Base-by-base conservation (phyloP, 129 eudicot genomes). In the Helichrysum umbraculigerum region DNA sequence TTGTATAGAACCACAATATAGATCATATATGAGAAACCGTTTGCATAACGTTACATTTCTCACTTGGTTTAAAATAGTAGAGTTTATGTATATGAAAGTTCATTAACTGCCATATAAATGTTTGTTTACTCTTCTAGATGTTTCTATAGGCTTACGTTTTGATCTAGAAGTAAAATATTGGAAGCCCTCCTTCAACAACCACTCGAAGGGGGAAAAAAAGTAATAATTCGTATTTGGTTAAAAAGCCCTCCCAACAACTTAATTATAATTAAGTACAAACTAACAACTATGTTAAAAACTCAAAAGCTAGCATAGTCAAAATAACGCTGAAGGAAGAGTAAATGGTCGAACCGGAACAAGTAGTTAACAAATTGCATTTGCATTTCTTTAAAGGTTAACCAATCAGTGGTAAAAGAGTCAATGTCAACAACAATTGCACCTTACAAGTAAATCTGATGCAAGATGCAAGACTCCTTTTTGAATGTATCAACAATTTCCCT, bases 371-470 rank as follows among this genome's bases (percentile, higher is more conserved):
- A 78, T 78, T 78, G 77, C 51, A 61, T 61, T 57, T 78, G 34
- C 72, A 78, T 47, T 71, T 70, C 66, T 78, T 63, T 62, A 71
- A 62, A 42, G 56, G 11, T 54, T 14, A 42, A 69, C 37, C 77
- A 71, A 59, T 35, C 25, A 59, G 62, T 70, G 50, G 54, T 8
- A 42, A 11, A 78, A 32, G 47, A 62, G 77, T 78, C 32, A 44
- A 76, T 32, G 77, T 42, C 22, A 56, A 72, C 68, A 73, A 80
- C 54, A 47, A 70, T 70, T 76, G 58, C 78, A 75, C 52, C 71
- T 65, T 74, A 62, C 83, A 81, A 7, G 71, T 72, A 74, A 67
- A 66, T 42, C 70, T 51, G 70, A 28, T 62, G 19, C 75, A 80
- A 80, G 74, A 77, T 67, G 29, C 58, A 56, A 10, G 7, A 33